phyloP scores from a whole-genome alignment of 2,329 filamentous ascomycete species.

The Graphilbum sp. region DNA sequence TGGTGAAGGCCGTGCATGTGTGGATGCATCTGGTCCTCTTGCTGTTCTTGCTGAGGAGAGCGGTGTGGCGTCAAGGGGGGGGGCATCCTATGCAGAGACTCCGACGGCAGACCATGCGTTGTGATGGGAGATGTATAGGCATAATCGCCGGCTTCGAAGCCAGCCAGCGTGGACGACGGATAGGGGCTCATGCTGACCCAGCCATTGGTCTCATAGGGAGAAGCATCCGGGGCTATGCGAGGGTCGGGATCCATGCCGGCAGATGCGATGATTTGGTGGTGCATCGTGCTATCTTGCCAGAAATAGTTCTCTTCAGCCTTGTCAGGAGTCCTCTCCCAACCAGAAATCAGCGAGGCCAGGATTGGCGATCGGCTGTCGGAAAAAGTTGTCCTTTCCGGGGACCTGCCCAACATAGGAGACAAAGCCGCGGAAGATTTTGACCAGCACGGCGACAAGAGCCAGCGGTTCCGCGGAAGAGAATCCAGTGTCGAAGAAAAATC shows the following conservation, averaged over 20 bases:
- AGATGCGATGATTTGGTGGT: constrained; percentile 27
- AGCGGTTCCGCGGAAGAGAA: too few species aligned
- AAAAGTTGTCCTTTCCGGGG: too few species aligned
- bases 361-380: too few species aligned
- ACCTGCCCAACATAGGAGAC: too few species aligned
- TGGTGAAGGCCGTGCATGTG: background rate
- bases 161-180: constrained; percentile 52
- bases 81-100: constrained; percentile 34
- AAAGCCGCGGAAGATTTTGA: too few species aligned
- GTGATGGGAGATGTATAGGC: constrained; percentile 37
- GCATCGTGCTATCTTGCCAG: too few species aligned
- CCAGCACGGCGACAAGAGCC: too few species aligned
- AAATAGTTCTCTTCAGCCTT: too few species aligned
- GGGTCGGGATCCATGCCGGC: constrained; percentile 29
- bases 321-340: too few species aligned
- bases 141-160: constrained; percentile 43
- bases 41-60: background rate
- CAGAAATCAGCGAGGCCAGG: too few species aligned
- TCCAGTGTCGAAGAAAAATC: too few species aligned
- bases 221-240: constrained; percentile 25
- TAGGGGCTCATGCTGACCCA: constrained; percentile 46
- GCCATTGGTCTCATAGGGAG: constrained; percentile 20
- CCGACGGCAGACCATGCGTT: constrained; percentile 28
- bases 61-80: constrained; percentile 26
- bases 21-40: background rate